These are phyloP conservation scores for Cyclocybe cylindracea DNA, from an alignment of 768 basidiomycete genomes.

Conservation along the genomic window DNA sequence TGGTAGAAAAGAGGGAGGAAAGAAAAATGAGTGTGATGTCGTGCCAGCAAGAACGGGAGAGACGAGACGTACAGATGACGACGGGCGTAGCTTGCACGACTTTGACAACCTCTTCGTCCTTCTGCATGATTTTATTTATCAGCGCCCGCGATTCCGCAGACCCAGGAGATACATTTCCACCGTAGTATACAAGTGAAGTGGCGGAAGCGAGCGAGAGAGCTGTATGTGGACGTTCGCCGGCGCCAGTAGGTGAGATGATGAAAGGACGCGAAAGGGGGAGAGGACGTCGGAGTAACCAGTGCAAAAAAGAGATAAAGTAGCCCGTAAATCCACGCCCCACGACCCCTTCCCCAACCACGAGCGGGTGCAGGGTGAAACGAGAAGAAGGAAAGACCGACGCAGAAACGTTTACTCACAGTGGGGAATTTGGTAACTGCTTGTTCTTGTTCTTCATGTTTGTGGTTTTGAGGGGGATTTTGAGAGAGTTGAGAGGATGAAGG, in stretches of 20 bases:
- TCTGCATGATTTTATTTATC: constrained; percentile 99
- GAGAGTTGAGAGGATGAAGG: too few species aligned
- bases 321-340: constrained; percentile 1
- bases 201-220: too few species aligned
- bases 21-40: too few species aligned
- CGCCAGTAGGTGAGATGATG: too few species aligned
- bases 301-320: neutral
- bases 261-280: neutral
- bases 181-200: too few species aligned
- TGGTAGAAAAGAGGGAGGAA: too few species aligned
- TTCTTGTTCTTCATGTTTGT: constrained; percentile 82
- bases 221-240: too few species aligned
- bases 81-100: constrained; percentile 96
- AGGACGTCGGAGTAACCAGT: neutral
- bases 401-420: constrained; percentile 55
- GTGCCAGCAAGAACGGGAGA: too few species aligned
- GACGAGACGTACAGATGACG: constrained; percentile 79
- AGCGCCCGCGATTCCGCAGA: constrained; percentile 61
- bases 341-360: neutral
- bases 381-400: neutral
- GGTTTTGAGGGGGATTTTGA: too few species aligned
- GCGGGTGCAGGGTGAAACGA: neutral
- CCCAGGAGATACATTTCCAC: neutral
- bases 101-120: constrained; percentile 98
- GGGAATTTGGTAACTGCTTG: constrained; percentile 86